phyloP scores from a whole-genome alignment of 2,329 filamentous ascomycete genomes.

The Colletotrichum lentis region DNA sequence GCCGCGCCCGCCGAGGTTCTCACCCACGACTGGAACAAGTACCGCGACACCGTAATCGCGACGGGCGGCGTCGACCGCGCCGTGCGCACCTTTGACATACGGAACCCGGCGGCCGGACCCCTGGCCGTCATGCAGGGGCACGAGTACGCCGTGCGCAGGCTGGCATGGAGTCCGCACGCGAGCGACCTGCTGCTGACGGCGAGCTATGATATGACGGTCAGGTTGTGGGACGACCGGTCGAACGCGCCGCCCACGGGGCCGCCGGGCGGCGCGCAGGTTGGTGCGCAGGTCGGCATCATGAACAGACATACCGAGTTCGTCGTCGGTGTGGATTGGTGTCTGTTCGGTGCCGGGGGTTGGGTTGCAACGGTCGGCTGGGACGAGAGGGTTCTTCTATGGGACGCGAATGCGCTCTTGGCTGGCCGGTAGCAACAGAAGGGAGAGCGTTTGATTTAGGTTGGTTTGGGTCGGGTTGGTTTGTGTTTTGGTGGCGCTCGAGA shows the following conservation, averaged over 20 bases:
- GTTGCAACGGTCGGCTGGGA: slow-evolving; percentile 96
- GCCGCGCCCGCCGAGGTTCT: slow-evolving; percentile 77
- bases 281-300: slow-evolving; percentile 84
- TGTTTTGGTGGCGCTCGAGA: neutral
- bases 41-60: slow-evolving; percentile 83
- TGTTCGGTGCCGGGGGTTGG: slow-evolving; percentile 96
- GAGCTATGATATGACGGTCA: slow-evolving; percentile 97
- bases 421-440: slow-evolving; percentile 26
- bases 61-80: slow-evolving; percentile 88
- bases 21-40: slow-evolving; percentile 99
- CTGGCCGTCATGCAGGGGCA: slow-evolving; percentile 81
- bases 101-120: slow-evolving; percentile 77
- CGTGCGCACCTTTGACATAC: slow-evolving; percentile 89
- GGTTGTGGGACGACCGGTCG: slow-evolving; percentile 85
- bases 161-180: slow-evolving; percentile 95
- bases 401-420: slow-evolving; percentile 67
- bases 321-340: slow-evolving; percentile 95
- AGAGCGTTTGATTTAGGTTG: neutral
- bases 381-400: slow-evolving; percentile 89
- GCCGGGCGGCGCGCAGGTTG: slow-evolving; percentile 56
- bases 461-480: no score
- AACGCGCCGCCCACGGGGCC: slow-evolving; percentile 50
- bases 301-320: slow-evolving; percentile 94
- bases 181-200: slow-evolving; percentile 85
- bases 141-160: slow-evolving; percentile 84